Percentiles rank a stretch among this genome's conserved stretches.
Evolutionary conservation across 768 basidiomycete species (phyloP).

Genomic region (Suillus variegatus): DNA sequence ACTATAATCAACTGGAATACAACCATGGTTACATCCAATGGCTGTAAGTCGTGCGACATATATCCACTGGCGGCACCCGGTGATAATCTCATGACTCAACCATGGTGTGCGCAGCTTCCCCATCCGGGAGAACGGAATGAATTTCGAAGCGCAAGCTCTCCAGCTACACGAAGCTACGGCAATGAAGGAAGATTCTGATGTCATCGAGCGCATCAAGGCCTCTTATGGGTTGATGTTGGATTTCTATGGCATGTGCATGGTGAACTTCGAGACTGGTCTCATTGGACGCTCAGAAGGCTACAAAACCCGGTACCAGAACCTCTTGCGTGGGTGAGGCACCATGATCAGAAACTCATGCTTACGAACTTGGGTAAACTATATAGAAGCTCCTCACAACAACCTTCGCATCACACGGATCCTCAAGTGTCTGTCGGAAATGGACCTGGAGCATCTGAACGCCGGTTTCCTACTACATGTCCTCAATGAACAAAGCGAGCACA

Average conservation of each 20-base stretch:
- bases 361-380: constrained; percentile 2
- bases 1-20: constrained; percentile 62
- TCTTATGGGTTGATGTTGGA: constrained; percentile 78
- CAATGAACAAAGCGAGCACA: constrained; percentile 64
- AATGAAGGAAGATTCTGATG: constrained; percentile 52
- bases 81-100: neutral
- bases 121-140: constrained; percentile 74
- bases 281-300: constrained; percentile 55
- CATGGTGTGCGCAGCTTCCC: constrained; percentile 52
- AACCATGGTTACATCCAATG: constrained; percentile 80
- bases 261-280: constrained; percentile 58
- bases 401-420: constrained; percentile 77
- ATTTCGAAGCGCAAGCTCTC: constrained; percentile 64
- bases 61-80: neutral
- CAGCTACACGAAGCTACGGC: constrained; percentile 61
- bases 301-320: constrained; percentile 59
- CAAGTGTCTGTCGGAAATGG: constrained; percentile 73
- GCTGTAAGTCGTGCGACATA: constrained; percentile 50
- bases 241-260: constrained; percentile 76
- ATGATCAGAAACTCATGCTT: neutral
- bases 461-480: constrained; percentile 72
- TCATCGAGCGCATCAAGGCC: constrained; percentile 50
- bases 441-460: constrained; percentile 61
- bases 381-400: constrained; percentile 74
- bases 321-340: constrained; percentile 53